A percentile compares a stretch with the other conserved stretches of the same genome.
These are phyloP conservation scores for Pelagophyceae sp. DNA, from an alignment of 352 stramenopile species.

Conservation along the genomic window DNA sequence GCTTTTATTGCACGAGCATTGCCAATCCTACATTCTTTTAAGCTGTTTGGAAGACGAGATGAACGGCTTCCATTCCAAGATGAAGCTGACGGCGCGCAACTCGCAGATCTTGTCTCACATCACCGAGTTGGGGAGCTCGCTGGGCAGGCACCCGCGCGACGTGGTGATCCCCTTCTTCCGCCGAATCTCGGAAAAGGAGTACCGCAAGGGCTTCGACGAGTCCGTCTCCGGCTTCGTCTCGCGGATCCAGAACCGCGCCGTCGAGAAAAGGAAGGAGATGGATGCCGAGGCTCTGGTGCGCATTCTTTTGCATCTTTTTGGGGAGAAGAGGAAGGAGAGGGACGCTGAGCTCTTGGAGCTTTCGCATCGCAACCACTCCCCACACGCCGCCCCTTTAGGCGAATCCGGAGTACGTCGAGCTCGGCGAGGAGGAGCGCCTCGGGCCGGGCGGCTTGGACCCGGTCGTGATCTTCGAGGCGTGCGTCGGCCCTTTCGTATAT, in stretches of 20 bases:
- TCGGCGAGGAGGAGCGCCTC: conserved; percentile 53
- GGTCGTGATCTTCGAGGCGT: conserved; percentile 70
- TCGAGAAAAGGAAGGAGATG: conserved; percentile 69
- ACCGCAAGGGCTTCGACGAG: conserved; percentile 57
- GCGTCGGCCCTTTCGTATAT: too few species aligned
- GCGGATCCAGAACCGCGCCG: conserved; percentile 63
- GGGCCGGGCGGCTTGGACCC: conserved; percentile 71
- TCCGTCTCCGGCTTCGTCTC: conserved; percentile 60
- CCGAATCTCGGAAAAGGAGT: conserved; percentile 50
- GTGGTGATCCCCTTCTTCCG: conserved; percentile 71
- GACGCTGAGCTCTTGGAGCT: too few species aligned
- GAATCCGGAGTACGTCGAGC: conserved; percentile 36
- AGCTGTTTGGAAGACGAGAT: conserved; percentile 75
- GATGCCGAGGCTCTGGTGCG: conserved; percentile 47
- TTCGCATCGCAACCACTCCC: too few species aligned
- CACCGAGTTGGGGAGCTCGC: conserved; percentile 66
- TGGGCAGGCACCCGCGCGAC: conserved; percentile 65
- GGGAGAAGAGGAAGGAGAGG: conserved; percentile 28
- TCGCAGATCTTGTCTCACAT: conserved; percentile 71
- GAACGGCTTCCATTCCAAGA: conserved; percentile 69
- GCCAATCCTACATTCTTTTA: conserved; percentile 68
- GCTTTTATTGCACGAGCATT: conserved; percentile 73
- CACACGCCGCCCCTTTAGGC: neutral
- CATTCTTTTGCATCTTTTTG: too few species aligned
- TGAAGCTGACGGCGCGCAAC: conserved; percentile 58